phyloP scores from a whole-genome alignment of 148 eudicot species.

The Spergularia marina region DNA sequence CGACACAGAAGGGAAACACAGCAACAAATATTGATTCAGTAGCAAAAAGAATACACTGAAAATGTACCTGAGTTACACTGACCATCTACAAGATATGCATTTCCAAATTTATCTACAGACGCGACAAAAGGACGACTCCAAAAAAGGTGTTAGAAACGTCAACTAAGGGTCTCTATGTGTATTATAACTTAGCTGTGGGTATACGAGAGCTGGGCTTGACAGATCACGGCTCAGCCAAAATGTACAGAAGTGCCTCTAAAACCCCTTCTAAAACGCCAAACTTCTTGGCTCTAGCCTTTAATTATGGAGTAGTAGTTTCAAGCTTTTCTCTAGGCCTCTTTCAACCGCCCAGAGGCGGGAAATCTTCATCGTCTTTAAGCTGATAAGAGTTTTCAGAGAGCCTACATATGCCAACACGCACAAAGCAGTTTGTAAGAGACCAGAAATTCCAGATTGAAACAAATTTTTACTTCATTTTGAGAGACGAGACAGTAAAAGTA shows the following conservation, averaged over 20 bases:
- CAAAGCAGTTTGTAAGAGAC: constrained; percentile 4
- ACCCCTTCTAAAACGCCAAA: constrained; percentile 12
- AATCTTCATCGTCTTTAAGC: constrained; percentile 83
- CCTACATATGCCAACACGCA: constrained; percentile 44
- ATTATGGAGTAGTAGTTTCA: constrained; percentile 1
- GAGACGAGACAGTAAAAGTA: constrained; percentile 18
- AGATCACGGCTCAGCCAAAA: constrained; percentile 20
- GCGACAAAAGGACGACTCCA: constrained; percentile 19
- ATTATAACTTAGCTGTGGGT: constrained; percentile 26
- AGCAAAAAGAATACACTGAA: constrained; percentile 24
- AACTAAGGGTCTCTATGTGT: constrained; percentile 29
- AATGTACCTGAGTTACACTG: constrained; percentile 28
- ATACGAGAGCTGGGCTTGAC: constrained; percentile 27
- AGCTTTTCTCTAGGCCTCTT: constrained; percentile 15
- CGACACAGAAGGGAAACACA: neutral
- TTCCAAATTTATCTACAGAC: constrained; percentile 35
- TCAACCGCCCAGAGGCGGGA: constrained; percentile 77
- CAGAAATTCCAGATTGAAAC: neutral
- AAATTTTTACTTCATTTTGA: constrained; percentile 4
- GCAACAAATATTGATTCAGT: constrained; percentile 14
- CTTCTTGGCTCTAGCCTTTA: constrained; percentile 8
- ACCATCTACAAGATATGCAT: constrained; percentile 32
- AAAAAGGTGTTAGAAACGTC: constrained; percentile 30
- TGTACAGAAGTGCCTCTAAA: constrained; percentile 30
- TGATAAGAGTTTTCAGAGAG: constrained; percentile 45